phyloP scores from a whole-genome alignment of 352 stramenopile genomes.

The Pythium graminicola region DNA sequence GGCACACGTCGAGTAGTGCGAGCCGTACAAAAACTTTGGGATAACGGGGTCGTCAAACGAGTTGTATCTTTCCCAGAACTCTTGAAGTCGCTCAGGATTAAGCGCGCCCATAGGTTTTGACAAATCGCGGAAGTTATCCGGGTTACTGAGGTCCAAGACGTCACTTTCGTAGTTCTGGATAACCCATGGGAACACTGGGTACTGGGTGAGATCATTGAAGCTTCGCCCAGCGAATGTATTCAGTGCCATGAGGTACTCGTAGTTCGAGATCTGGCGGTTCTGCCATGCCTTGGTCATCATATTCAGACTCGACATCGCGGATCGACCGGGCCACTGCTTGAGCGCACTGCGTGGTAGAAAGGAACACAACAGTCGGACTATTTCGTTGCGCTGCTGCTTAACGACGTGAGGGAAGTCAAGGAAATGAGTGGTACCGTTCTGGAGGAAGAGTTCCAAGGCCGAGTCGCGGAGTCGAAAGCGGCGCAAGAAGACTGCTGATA shows the following conservation, averaged over 20 bases:
- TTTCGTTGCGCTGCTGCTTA: slow-evolving; percentile 72
- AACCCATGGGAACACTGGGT: slow-evolving; percentile 94
- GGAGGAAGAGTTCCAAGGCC: slow-evolving; percentile 75
- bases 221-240: slow-evolving; percentile 87
- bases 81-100: slow-evolving; percentile 87
- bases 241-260: slow-evolving; percentile 96
- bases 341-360: slow-evolving; percentile 60
- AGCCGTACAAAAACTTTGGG: slow-evolving; percentile 85
- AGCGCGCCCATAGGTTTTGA: slow-evolving; percentile 97
- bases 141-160: slow-evolving; percentile 75
- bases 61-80: slow-evolving; percentile 95
- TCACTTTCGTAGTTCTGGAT: slow-evolving; percentile 71
- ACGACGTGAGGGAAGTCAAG: slow-evolving; percentile 68
- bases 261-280: slow-evolving; percentile 79
- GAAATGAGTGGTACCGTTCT: slow-evolving; percentile 74
- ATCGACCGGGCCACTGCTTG: slow-evolving; percentile 71
- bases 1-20: slow-evolving; percentile 96
- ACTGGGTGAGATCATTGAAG: slow-evolving; percentile 94
- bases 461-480: slow-evolving; percentile 79
- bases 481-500: slow-evolving; percentile 70
- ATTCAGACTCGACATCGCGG: slow-evolving; percentile 36
- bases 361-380: slow-evolving; percentile 64
- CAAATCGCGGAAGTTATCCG: slow-evolving; percentile 93
- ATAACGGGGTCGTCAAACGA: slow-evolving; percentile 87
- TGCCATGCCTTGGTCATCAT: slow-evolving; percentile 76